Evolutionary conservation across 163 green algal species (phyloP).

Genomic region (Trebouxia gelatinosa): DNA sequence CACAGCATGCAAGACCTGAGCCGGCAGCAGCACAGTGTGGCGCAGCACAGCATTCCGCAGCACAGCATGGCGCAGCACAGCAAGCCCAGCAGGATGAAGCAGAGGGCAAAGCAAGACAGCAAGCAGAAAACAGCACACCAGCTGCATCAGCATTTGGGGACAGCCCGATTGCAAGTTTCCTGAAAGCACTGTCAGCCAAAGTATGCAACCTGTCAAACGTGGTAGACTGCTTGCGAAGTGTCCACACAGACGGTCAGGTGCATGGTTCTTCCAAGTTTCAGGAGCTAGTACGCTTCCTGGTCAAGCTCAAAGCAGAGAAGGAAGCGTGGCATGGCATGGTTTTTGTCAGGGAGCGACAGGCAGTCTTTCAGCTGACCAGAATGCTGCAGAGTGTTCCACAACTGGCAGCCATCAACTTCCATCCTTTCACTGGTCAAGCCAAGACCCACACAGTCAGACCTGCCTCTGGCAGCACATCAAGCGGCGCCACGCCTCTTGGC

Average conservation of each 20-base stretch:
- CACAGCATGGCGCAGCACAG: not conserved
- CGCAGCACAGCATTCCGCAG: too few relatives aligned
- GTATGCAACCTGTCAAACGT: not conserved
- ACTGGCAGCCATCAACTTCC: not conserved
- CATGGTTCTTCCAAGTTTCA: constrained; percentile 1
- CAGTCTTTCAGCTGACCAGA: not conserved
- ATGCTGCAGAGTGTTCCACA: not conserved
- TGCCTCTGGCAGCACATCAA: not conserved
- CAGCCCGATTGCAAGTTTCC: not conserved
- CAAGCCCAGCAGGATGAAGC: not conserved
- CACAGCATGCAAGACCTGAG: too few relatives aligned
- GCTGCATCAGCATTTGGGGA: too few relatives aligned
- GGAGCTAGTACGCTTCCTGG: not conserved
- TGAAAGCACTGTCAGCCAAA: not conserved
- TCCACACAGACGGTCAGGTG: not conserved
- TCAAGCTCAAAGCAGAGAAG: not conserved
- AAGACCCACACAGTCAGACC: not conserved
- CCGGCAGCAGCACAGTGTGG: not conserved
- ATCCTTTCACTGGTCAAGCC: constrained; percentile 12
- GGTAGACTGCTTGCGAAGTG: not conserved
- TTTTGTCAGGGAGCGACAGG: constrained; percentile 12
- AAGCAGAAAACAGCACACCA: not conserved
- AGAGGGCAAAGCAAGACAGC: not conserved
- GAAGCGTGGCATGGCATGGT: constrained; percentile 1
- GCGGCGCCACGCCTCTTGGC: too few relatives aligned